phyloP scores from a whole-genome alignment of 306 rosid species.

The Vicia sativa region DNA sequence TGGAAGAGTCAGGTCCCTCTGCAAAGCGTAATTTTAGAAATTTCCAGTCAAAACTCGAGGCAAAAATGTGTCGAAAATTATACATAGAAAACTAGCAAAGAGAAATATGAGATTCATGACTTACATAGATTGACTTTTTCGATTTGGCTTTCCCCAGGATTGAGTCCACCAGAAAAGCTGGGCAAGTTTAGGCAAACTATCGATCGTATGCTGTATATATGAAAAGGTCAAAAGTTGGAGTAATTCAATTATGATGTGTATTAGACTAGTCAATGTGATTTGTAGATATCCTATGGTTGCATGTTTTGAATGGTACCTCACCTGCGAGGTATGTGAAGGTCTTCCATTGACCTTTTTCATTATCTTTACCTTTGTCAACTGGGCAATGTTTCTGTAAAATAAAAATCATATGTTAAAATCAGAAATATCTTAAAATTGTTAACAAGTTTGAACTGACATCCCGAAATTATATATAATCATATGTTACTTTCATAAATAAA shows the following conservation, averaged over 20 bases:
- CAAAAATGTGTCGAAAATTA: neutral
- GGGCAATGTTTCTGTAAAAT: slow-evolving; percentile 90
- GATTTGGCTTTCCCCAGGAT: slow-evolving; percentile 92
- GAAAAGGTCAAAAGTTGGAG: slow-evolving; percentile 38
- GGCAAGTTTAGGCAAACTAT: too few relatives aligned
- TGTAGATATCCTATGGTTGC: slow-evolving; percentile 8
- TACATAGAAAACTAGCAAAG: neutral
- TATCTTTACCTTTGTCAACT: slow-evolving; percentile 68
- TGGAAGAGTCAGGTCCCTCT: too few relatives aligned
- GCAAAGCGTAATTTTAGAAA: slow-evolving; percentile 33
- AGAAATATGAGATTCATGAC: slow-evolving; percentile 40
- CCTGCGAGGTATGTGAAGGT: slow-evolving; percentile 75
- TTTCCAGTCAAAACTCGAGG: neutral
- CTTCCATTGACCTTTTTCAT: slow-evolving; percentile 87
- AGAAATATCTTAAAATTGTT: too few relatives aligned
- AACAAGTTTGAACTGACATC: neutral
- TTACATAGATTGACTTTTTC: slow-evolving; percentile 64
- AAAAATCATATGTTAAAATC: too few relatives aligned
- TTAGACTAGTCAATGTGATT: too few relatives aligned
- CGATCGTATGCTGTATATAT: slow-evolving; percentile 71
- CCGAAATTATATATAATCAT: too few relatives aligned
- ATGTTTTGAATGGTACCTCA: slow-evolving; percentile 38
- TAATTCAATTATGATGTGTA: too few relatives aligned
- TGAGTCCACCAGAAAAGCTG: slow-evolving; percentile 91
- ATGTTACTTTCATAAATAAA: too few relatives aligned